Conservation (phyloP, 305 asterid genomes). For the Fraxinus latifolia region DNA sequence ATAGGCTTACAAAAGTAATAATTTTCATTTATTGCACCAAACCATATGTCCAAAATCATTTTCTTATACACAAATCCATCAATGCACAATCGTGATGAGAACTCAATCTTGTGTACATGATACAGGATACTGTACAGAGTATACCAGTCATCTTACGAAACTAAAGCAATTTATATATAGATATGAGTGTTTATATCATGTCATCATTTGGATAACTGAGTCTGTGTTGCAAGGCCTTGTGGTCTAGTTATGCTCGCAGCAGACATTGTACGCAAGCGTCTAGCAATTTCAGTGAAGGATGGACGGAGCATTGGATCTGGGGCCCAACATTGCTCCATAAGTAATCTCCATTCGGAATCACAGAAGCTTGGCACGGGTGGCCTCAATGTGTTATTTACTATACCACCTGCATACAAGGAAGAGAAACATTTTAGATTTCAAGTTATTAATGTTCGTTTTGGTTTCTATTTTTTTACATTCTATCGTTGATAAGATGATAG, state of each 20-base stretch:
- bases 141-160: neutral
- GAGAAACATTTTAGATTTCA: neutral
- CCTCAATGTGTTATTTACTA: constrained; percentile 73
- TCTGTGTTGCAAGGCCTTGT: constrained; percentile 36
- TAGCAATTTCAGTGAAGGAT: constrained; percentile 68
- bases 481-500: neutral
- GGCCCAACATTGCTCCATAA: constrained; percentile 93
- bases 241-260: constrained; percentile 43
- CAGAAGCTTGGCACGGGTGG: constrained; percentile 74
- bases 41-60: neutral
- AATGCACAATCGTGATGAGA: neutral
- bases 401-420: constrained; percentile 54
- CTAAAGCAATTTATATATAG: neutral
- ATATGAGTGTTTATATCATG: neutral
- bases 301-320: constrained; percentile 75
- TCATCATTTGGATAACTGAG: constrained; percentile 43
- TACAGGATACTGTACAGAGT: neutral
- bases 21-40: neutral
- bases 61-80: neutral
- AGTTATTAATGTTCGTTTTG: neutral
- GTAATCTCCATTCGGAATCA: constrained; percentile 66
- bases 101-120: neutral
- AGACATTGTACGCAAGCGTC: constrained; percentile 63
- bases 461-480: neutral
- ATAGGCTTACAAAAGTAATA: neutral